These are phyloP conservation scores for Aspergillus tubingensis DNA, from an alignment of 2,329 filamentous ascomycete species.

Conservation along the genomic window DNA sequence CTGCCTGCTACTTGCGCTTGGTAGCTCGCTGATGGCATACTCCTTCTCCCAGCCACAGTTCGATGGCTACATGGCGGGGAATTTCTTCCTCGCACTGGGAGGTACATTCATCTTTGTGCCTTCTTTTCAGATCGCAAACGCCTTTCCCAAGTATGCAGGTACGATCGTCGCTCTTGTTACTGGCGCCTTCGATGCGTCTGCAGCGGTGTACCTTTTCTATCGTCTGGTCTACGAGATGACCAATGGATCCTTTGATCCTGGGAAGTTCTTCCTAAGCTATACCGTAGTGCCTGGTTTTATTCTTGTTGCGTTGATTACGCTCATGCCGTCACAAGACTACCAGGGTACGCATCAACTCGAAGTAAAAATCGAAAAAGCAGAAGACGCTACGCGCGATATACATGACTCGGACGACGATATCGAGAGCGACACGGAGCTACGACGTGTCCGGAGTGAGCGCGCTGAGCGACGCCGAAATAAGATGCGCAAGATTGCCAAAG, in stretches of 20 bases:
- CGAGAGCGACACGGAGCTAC: slow-evolving; percentile 52
- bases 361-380: slow-evolving; percentile 60
- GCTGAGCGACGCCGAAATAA: slow-evolving; percentile 62
- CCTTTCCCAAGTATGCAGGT: slow-evolving; percentile 73
- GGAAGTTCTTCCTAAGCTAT: slow-evolving; percentile 71
- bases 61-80: slow-evolving; percentile 73
- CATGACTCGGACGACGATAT: slow-evolving; percentile 55
- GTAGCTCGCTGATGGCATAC: slow-evolving; percentile 71
- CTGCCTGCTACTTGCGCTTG: slow-evolving; percentile 65
- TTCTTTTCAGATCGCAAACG: slow-evolving; percentile 79
- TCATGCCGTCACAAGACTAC: slow-evolving; percentile 73
- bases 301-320: slow-evolving; percentile 62
- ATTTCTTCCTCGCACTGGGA: slow-evolving; percentile 73
- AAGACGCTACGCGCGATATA: slow-evolving; percentile 37
- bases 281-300: slow-evolving; percentile 70
- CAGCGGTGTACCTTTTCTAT: slow-evolving; percentile 75
- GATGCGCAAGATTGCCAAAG: slow-evolving; percentile 67
- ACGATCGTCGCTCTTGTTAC: slow-evolving; percentile 76
- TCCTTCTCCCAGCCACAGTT: slow-evolving; percentile 61
- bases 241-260: slow-evolving; percentile 43
- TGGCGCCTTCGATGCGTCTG: slow-evolving; percentile 79
- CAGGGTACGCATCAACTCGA: slow-evolving; percentile 79
- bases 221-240: slow-evolving; percentile 68
- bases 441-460: slow-evolving; percentile 54
- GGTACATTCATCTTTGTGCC: slow-evolving; percentile 80